phyloP scores from a whole-genome alignment of 495 filamentous ascomycete genomes.

The Hypoxylon lienhwacheense region DNA sequence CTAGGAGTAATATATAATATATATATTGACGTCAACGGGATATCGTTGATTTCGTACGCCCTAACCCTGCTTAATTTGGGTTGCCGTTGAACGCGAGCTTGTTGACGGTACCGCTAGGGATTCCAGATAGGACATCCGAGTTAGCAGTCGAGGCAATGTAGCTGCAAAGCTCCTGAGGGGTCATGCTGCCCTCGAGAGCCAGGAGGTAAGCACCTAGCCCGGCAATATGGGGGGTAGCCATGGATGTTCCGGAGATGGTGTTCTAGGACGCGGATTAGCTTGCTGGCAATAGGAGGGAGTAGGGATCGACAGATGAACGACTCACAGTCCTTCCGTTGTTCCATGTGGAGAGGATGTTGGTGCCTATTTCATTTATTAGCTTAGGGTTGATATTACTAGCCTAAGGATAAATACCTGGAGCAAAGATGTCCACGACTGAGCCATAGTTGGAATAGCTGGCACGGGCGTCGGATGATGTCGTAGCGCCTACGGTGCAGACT shows the following conservation, averaged over 20 bases:
- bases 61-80: slow-evolving; percentile 44
- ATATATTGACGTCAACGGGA: neutral
- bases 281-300: neutral
- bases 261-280: slow-evolving; percentile 43
- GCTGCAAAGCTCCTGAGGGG: slow-evolving; percentile 48
- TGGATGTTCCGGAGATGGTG: slow-evolving; percentile 69
- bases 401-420: slow-evolving; percentile 44
- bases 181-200: slow-evolving; percentile 48
- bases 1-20: neutral
- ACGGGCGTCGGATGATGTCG: slow-evolving; percentile 49
- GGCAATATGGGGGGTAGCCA: slow-evolving; percentile 65
- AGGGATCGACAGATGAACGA: slow-evolving; percentile 3
- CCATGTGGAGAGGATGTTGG: slow-evolving; percentile 59
- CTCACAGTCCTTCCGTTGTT: slow-evolving; percentile 55
- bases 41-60: too few relatives aligned
- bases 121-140: slow-evolving; percentile 38
- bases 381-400: neutral
- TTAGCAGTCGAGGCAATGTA: slow-evolving; percentile 47
- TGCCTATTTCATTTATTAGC: slow-evolving; percentile 26
- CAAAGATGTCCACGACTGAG: slow-evolving; percentile 61
- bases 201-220: slow-evolving; percentile 66
- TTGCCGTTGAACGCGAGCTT: slow-evolving; percentile 56
- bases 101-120: slow-evolving; percentile 52
- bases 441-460: slow-evolving; percentile 68
- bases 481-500: slow-evolving; percentile 64